A percentile compares a stretch with the other conserved stretches of the same genome.
These are phyloP conservation scores for Eutypella sp. DNA, from an alignment of 2,329 filamentous ascomycete genomes.

Conservation along the genomic window DNA sequence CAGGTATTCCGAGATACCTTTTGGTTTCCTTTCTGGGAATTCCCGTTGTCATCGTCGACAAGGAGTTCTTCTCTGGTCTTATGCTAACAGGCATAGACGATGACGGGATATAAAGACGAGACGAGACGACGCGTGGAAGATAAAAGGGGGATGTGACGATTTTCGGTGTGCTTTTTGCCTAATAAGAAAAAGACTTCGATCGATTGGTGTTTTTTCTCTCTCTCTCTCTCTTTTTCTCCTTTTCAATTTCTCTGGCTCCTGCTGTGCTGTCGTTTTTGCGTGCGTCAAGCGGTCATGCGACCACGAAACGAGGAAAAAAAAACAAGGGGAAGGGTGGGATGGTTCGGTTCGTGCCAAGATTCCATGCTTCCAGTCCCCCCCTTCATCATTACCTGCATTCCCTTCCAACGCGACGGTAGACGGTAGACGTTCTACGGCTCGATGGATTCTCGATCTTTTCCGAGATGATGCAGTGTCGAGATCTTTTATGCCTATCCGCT, in stretches of 20 bases:
- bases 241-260: no score
- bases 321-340: no score
- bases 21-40: no score
- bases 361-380: constrained; percentile 6
- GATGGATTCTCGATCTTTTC: constrained; percentile 20
- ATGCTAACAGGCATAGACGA: no score
- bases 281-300: background rate
- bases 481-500: background rate
- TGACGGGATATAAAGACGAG: background rate
- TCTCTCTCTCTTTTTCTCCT: no score
- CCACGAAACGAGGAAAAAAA: constrained; percentile 4
- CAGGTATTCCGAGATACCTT: no score
- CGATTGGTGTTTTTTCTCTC: background rate
- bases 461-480: constrained; percentile 5
- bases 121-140: background rate
- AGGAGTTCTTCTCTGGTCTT: no score
- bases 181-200: background rate
- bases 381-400: no score
- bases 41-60: no score
- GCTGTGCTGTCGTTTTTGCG: constrained; percentile 1
- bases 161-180: background rate
- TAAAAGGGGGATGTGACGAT: background rate
- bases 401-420: constrained; percentile 4
- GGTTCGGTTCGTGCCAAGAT: constrained; percentile 12
- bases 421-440: constrained; percentile 6